Base-by-base conservation (phyloP, 2,329 filamentous ascomycete genomes). In the Emericellopsis atlantica region DNA sequence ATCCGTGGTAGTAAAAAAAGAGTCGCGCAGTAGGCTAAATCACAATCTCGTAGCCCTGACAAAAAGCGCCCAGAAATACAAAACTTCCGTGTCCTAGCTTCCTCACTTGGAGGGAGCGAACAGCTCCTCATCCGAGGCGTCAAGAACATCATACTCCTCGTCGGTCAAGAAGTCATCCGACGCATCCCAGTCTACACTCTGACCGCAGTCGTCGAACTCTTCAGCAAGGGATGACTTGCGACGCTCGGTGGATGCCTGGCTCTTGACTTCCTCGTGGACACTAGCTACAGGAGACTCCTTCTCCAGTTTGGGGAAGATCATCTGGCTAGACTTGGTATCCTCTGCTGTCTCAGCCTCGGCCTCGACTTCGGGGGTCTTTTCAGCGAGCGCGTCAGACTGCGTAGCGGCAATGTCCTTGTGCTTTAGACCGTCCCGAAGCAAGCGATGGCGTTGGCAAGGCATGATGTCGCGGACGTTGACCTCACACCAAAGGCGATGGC, bases 271-370 rank as follows among this genome's bases (percentile, higher is more conserved):
- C 56, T 85, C 70, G 51, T 93, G 79, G n/a, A 84, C 74, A 64
- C 87, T 94, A 16, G 81, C 72, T 36, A 77, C 70, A 2, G 89
- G 87, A 9, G 88, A 94, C 64, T 96, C 92, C 66, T 93, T 95
- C 51, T 95, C 88, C 32, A 96, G 74, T 61, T 84, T 94, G 45
- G 92, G 92, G 74, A 96, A 96, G 56, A 96, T 89, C 88, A 96
- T 95, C 52, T 80, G 78, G 62, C 81, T 85, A 6, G 42, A 37
- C 10, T 40, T 32, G 12, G 40, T 24, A 21, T 43, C 22, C 36
- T 49, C 44, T 32, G 49, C 40, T 39, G 56, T 43, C 48, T 62
- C 53, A n/a, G 44, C 47, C 42, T 54, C 40, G 42, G 59, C 51
- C 37, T 62, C 36, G 10, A 16, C 29, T 16, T 24, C 26, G 35